Conservation (phyloP, 345 rosid species). For the Salix koriyanagi region DNA sequence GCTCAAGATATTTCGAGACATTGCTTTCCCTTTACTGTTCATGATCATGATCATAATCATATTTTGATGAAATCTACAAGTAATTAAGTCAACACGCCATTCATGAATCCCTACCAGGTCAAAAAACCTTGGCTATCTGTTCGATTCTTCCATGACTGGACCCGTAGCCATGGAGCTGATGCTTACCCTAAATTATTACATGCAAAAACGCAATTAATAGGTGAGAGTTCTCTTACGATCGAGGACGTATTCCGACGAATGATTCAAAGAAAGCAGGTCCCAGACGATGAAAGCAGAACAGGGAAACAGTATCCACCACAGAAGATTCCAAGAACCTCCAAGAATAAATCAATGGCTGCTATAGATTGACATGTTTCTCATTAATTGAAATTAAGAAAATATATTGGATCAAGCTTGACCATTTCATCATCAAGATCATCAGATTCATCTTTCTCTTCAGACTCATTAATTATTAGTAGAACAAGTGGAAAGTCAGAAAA, state of each 20-base stretch:
- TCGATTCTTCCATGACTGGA: too few species aligned
- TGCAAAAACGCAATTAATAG: too few species aligned
- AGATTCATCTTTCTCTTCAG: not conserved
- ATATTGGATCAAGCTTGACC: not conserved
- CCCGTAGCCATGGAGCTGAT: too few species aligned
- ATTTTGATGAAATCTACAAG: not conserved
- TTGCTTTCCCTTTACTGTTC: not conserved
- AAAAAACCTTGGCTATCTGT: not conserved
- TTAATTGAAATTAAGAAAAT: too few species aligned
- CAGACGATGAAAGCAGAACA: not conserved
- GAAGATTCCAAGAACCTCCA: too few species aligned
- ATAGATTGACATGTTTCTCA: too few species aligned
- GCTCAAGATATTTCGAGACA: not conserved
- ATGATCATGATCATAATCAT: not conserved
- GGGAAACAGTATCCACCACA: not conserved
- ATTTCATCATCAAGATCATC: not conserved
- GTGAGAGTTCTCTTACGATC: not conserved
- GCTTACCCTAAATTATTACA: too few species aligned
- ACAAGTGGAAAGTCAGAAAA: conserved; percentile 7
- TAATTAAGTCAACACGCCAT: not conserved
- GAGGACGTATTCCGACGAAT: not conserved
- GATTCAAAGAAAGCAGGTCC: not conserved
- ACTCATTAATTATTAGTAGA: not conserved
- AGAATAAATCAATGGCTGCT: too few species aligned
- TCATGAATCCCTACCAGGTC: not conserved